These are phyloP conservation scores for Trichoderma hamatum DNA, from an alignment of 2,329 filamentous ascomycete species.

Conservation along the genomic window DNA sequence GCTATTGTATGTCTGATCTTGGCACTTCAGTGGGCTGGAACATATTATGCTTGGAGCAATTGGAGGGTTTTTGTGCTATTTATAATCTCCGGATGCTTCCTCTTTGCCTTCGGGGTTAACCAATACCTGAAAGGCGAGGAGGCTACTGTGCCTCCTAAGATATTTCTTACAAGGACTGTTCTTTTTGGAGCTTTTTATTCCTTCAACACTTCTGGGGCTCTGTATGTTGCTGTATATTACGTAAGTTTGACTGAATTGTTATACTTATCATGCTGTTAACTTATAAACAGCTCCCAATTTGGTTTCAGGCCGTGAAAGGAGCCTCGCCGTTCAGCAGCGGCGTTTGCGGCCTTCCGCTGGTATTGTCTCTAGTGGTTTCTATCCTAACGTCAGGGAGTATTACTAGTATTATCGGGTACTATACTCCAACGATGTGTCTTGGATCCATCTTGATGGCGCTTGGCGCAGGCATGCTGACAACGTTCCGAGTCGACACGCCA, in stretches of 20 bases:
- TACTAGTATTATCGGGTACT: not conserved
- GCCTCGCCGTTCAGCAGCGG: not conserved
- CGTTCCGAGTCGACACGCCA: not conserved
- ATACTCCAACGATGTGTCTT: not conserved
- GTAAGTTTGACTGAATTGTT: not conserved
- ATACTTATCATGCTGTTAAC: not conserved
- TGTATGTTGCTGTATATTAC: not conserved
- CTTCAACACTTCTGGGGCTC: not conserved
- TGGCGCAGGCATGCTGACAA: not conserved
- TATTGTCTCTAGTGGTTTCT: not conserved
- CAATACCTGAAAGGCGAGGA: conserved; percentile 1
- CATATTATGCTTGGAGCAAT: not conserved
- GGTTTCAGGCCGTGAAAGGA: not conserved
- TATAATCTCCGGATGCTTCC: not conserved
- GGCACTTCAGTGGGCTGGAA: not conserved
- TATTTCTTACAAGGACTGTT: conserved; percentile 1
- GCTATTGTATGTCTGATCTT: not conserved
- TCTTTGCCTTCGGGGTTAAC: not conserved
- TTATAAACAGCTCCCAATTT: not conserved
- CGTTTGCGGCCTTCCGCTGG: not conserved
- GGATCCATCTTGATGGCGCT: not conserved
- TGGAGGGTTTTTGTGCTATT: conserved; percentile 2
- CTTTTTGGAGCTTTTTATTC: conserved; percentile 1
- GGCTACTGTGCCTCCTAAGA: not conserved
- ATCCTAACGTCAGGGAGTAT: not conserved